Base-by-base conservation (phyloP, 768 basidiomycete species). In the Candolleomyces eurysporus region DNA sequence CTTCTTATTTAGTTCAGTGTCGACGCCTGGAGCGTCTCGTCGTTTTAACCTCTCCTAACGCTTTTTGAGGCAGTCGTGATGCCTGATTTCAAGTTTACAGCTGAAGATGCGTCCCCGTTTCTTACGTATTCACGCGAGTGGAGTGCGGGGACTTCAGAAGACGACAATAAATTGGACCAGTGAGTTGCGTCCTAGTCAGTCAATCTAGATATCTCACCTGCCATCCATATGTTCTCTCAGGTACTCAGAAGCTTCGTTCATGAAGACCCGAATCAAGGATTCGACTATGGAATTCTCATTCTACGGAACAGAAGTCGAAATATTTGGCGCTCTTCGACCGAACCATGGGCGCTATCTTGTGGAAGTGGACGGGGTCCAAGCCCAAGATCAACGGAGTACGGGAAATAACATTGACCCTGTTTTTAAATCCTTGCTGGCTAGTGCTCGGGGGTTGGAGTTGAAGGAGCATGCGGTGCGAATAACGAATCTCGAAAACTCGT, bases 341-440 rank as follows among this genome's bases (percentile, higher is more conserved):
- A 83, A 83, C 59, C 82, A 84, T 64, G 82, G 84, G 0, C 64
- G 57, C 7, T 86, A 75, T 63, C 68, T 70, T 26, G 74, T 84
- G 48, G 66, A 69, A 39, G 66, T 85, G 1, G 83, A 86, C 67
- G 62, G 71, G 8, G 19, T 17, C 16, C 45, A 6, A 32, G 63
- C 42, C 9, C 60, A 58, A 26, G 75, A 66, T 43, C 8, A 11
- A 11, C 2, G 6, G 36, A 60, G 71, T 17, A 48, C 60, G 30
- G 73, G 71, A 57, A 79, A 81, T 13, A 48, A 60, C 11, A 50
- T 65, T 26, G 56, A 65, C 53, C 70, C 65, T 13, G 72, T 68
- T n/a, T 84, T 79, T 63, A 81, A 82, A 64, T 71, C 73, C 30
- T 55, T 67, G 5, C 68, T 85, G 30, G 84, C 79, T 67, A 71